These are phyloP conservation scores for Tolypocladium endophyticum DNA, from an alignment of 2,329 filamentous ascomycete species.

Conservation along the genomic window DNA sequence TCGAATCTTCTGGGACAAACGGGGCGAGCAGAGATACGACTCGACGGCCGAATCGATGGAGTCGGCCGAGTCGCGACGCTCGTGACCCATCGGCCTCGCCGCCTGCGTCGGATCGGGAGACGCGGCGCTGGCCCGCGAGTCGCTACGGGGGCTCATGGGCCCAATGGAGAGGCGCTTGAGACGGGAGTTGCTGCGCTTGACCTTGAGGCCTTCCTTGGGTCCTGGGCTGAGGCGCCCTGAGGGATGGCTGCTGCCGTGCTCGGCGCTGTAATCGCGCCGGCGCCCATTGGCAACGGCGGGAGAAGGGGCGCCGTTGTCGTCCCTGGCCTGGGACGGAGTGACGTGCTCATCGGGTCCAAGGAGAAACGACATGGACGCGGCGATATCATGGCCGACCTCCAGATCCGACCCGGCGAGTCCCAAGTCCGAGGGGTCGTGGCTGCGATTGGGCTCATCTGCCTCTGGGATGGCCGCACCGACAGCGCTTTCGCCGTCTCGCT, in stretches of 20 bases:
- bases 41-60: conserved; percentile 84
- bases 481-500: conserved; percentile 30
- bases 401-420: conserved; percentile 7
- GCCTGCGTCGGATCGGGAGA: conserved; percentile 16
- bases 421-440: conserved; percentile 9
- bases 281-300: conserved; percentile 56
- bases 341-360: conserved; percentile 12
- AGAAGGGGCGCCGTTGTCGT: conserved; percentile 56
- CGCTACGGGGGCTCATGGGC: conserved; percentile 28
- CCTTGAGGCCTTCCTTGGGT: conserved; percentile 28
- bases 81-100: conserved; percentile 43
- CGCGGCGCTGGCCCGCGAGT: conserved; percentile 21
- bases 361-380: conserved; percentile 8
- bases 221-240: conserved; percentile 41
- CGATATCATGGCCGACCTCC: conserved; percentile 1
- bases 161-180: conserved; percentile 47
- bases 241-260: conserved; percentile 31
- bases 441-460: conserved; percentile 20
- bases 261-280: conserved; percentile 37
- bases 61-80: conserved; percentile 68
- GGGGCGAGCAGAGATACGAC: conserved; percentile 70
- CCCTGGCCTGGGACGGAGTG: conserved; percentile 8
- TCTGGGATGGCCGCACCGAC: conserved; percentile 32
- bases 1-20: conserved; percentile 76
- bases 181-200: conserved; percentile 46